Evolutionary conservation across 1,284 basidiomycete species (phyloP).

Genomic region (Trametes hirsuta): DNA sequence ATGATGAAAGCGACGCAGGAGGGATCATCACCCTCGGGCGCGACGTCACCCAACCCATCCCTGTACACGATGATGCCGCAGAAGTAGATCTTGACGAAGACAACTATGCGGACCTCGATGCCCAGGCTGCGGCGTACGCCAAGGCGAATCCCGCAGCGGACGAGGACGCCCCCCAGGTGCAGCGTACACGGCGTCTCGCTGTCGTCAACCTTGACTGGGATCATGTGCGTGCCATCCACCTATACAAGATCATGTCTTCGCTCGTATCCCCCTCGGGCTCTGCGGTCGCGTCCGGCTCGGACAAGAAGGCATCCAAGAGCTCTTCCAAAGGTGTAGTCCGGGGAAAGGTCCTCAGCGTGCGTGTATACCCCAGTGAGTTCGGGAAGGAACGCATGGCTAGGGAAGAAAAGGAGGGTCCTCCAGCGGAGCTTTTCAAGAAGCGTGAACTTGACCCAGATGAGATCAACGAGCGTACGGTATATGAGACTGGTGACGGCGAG

Average conservation of each 20-base stretch:
- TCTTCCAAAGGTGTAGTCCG: slow-evolving; percentile 39
- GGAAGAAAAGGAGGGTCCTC: slow-evolving; percentile 93
- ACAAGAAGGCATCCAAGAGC: slow-evolving; percentile 27
- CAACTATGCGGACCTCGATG: slow-evolving; percentile 70
- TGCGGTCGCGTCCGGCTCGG: slow-evolving; percentile 36
- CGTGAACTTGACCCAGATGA: slow-evolving; percentile 48
- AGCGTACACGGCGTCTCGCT: slow-evolving; percentile 81
- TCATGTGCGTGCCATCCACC: slow-evolving; percentile 86
- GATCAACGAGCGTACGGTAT: slow-evolving; percentile 67
- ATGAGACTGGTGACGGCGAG: slow-evolving; percentile 66
- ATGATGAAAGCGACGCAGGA: slow-evolving; percentile 53
- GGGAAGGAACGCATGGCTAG: slow-evolving; percentile 87
- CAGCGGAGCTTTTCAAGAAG: slow-evolving; percentile 80
- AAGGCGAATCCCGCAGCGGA: slow-evolving; percentile 44
- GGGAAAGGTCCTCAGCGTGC: slow-evolving; percentile 75
- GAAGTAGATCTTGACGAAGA: slow-evolving; percentile 84
- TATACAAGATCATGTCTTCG: slow-evolving; percentile 94
- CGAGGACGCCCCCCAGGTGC: slow-evolving; percentile 37
- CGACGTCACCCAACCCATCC: slow-evolving; percentile 44
- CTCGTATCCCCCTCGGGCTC: slow-evolving; percentile 69
- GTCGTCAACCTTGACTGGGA: slow-evolving; percentile 99
- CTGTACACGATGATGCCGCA: slow-evolving; percentile 47
- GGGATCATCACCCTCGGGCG: slow-evolving; percentile 55
- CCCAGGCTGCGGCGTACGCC: slow-evolving; percentile 69
- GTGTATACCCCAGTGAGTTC: slow-evolving; percentile 93